Conservation (phyloP, 2,329 filamentous ascomycete genomes). For the Sclerotinia sclerotiorum region DNA sequence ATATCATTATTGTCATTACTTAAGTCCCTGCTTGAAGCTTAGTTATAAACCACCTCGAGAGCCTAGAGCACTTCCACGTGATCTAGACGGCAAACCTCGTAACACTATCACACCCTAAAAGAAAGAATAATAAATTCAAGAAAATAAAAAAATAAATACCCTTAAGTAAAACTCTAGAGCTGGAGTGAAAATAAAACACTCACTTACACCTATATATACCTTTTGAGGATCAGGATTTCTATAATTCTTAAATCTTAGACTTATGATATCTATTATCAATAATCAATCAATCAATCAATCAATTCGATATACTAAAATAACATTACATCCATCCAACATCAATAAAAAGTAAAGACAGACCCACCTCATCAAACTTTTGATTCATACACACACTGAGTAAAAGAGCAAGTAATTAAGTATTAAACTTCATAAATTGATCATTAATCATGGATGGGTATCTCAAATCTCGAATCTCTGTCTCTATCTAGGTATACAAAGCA, state of each 20-base stretch:
- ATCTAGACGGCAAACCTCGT: no score
- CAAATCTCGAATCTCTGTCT: neutral
- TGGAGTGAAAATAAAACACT: no score
- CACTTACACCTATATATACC: neutral
- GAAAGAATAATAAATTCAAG: no score
- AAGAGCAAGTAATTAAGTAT: no score
- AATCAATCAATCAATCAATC: neutral
- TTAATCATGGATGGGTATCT: conserved; percentile 6
- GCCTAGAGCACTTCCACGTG: no score
- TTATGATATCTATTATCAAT: neutral
- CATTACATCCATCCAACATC: neutral
- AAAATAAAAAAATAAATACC: no score
- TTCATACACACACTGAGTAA: neutral
- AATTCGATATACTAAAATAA: neutral
- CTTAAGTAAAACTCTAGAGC: no score
- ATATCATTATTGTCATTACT: no score
- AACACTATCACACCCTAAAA: no score
- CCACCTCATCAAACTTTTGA: neutral
- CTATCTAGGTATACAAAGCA: neutral
- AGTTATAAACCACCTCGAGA: no score
- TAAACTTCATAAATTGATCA: neutral
- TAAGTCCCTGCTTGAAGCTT: no score
- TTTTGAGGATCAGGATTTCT: neutral
- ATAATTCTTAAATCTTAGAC: neutral
- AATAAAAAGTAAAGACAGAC: neutral